These are phyloP conservation scores for Adansonia madagascariensis DNA, from an alignment of 441 rosid species.

Conservation along the genomic window DNA sequence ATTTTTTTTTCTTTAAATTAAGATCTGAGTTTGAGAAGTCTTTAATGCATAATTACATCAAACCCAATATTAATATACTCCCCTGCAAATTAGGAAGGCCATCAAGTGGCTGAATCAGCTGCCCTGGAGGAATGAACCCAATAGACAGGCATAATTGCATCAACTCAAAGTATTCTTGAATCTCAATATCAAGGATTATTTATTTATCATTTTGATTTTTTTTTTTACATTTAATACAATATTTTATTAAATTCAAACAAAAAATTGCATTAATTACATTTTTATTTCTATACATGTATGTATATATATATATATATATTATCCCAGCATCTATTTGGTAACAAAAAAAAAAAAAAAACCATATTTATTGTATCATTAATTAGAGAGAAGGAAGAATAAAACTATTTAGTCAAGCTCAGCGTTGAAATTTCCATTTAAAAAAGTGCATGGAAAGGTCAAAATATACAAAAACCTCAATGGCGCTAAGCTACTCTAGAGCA, in stretches of 20 bases:
- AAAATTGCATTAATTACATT: no score
- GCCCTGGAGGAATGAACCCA: not conserved
- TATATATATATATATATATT: no score
- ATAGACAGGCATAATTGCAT: not conserved
- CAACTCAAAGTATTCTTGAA: no score
- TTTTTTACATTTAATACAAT: no score
- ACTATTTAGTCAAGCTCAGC: not conserved
- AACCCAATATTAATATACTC: not conserved
- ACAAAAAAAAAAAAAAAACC: no score
- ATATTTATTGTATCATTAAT: not conserved
- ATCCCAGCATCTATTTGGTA: no score
- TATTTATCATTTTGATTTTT: no score
- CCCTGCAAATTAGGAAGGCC: not conserved
- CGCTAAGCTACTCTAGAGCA: not conserved
- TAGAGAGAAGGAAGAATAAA: not conserved
- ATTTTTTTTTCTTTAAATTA: not conserved
- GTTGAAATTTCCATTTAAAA: conserved; percentile 4
- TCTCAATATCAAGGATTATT: no score
- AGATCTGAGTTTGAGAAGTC: not conserved
- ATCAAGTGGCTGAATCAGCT: not conserved
- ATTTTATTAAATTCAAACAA: no score
- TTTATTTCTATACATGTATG: no score
- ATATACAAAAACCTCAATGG: conserved; percentile 21
- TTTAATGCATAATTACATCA: not conserved
- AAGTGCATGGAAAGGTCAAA: not conserved